Conservation (phyloP, 106 monocot species). For the Triglochin maritima region DNA sequence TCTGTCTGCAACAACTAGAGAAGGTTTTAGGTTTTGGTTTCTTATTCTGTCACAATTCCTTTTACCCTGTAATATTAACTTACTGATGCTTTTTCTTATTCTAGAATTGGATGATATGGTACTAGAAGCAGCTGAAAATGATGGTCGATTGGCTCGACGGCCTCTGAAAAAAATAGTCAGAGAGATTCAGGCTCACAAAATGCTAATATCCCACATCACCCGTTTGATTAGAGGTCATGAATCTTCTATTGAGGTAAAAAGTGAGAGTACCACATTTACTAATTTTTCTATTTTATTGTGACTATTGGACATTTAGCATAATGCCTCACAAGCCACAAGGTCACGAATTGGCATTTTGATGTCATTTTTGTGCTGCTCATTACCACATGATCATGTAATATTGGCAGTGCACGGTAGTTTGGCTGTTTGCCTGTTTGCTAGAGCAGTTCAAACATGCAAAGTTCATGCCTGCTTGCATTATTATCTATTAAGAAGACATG, state of each 20-base stretch:
- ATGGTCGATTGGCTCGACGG: conserved; percentile 66
- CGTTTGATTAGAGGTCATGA: conserved; percentile 27
- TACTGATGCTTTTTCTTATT: background rate
- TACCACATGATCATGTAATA: background rate
- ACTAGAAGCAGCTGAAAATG: conserved; percentile 49
- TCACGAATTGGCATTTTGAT: background rate
- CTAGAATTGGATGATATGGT: conserved; percentile 61
- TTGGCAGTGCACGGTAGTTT: background rate
- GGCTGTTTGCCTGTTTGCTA: background rate
- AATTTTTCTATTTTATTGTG: background rate
- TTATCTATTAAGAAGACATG: background rate
- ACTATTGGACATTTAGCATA: background rate
- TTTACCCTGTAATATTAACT: background rate
- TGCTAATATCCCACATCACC: conserved; percentile 38
- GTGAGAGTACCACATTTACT: background rate
- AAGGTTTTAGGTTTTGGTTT: conserved; percentile 33
- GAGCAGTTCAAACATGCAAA: background rate
- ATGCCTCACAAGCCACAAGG: background rate
- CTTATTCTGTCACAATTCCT: background rate
- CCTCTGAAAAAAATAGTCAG: conserved; percentile 33
- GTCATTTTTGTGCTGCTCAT: background rate
- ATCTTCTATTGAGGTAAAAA: conserved; percentile 52
- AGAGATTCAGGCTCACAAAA: conserved; percentile 57
- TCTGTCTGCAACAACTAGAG: conserved; percentile 43
- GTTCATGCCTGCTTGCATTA: too few species aligned